A percentile compares a stretch with the other conserved stretches of the same genome.
phyloP scores from a whole-genome alignment of 768 basidiomycete genomes.

The Tylopilus intermedius region DNA sequence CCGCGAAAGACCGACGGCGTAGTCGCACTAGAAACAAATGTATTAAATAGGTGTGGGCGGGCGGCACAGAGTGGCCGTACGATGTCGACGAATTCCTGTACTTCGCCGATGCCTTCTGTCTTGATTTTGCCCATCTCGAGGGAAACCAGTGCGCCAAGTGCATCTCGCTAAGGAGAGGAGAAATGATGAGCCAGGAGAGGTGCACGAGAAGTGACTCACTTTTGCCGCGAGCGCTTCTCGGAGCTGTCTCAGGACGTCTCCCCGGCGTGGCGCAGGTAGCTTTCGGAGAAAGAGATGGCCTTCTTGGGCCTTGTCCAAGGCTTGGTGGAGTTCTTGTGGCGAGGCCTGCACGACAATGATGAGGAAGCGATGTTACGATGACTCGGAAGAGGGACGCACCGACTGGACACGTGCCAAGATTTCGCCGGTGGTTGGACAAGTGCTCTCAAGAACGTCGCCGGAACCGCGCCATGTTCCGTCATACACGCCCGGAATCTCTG shows the following conservation, averaged over 20 bases:
- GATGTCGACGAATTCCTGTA: constrained; percentile 93
- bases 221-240: constrained; percentile 75
- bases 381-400: constrained; percentile 36
- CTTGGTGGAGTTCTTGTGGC: constrained; percentile 63
- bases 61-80: constrained; percentile 42
- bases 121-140: constrained; percentile 90
- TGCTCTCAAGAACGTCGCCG: constrained; percentile 63
- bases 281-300: constrained; percentile 68
- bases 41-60: constrained; percentile 2
- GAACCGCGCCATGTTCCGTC: constrained; percentile 77
- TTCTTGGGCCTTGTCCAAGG: constrained; percentile 65
- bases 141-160: constrained; percentile 76
- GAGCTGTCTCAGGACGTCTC: constrained; percentile 85
- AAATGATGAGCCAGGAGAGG: constrained; percentile 9
- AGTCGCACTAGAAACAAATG: constrained; percentile 66
- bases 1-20: constrained; percentile 86
- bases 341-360: constrained; percentile 46
- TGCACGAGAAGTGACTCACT: constrained; percentile 35
- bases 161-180: constrained; percentile 52
- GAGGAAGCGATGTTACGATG: constrained; percentile 1
- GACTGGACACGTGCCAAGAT: constrained; percentile 69
- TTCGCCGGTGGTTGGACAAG: constrained; percentile 87
- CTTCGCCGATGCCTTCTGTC: constrained; percentile 88
- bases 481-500: constrained; percentile 69
- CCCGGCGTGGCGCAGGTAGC: constrained; percentile 82